Evolutionary conservation across 2,329 filamentous ascomycete genomes (phyloP), one percentile per base, ranked within the genome.

Genomic region (Phyllosticta capitalensis): DNA sequence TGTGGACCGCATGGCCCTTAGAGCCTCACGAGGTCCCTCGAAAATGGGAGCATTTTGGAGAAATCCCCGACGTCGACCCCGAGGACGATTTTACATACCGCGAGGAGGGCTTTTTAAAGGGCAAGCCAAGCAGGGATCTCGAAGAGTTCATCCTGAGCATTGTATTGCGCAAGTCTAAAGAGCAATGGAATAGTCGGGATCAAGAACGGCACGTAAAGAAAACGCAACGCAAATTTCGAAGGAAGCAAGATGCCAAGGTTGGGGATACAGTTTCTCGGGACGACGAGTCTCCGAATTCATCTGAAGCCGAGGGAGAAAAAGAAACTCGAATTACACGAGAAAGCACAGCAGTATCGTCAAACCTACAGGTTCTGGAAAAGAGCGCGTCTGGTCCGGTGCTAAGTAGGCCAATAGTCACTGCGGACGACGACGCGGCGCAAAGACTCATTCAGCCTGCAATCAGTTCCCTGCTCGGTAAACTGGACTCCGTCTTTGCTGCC

Each of bases 1-100:
- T 69, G 4, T 96, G 92, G 92, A 89, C 89, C 19, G 88, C 91
- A 0, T 96, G 92, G 92, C 92, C 92, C 4, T 71, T 95, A 67
- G 78, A 79, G 20, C 77, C 81, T 4, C 74, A 77, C 7, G 74
- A 80, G 24, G 84, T 94, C 7, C 89, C 88, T 1, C 74, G 76
- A 17, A 76, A 78, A 14, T 75, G 76, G 20, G 80, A 88, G 62
- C 70, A 76, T 56, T 78, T 76, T 64, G 75, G 62, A 7, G 66
- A 72, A 48, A 59, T 63, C 38, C 62, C 48, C 22, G 48, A 59
- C 22, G 63, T 66, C 7, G 78, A 83, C 54, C 74, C 77, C 6
- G 74, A 81, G 57, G 80, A 83, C 28, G 68, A 66, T 12, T 83
- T 79, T 67, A 84, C 79, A 0, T 74, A 83, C 17, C 58, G 53